Conservation (phyloP, 73 alveolate species). For the Paramecium pentaurelia region DNA sequence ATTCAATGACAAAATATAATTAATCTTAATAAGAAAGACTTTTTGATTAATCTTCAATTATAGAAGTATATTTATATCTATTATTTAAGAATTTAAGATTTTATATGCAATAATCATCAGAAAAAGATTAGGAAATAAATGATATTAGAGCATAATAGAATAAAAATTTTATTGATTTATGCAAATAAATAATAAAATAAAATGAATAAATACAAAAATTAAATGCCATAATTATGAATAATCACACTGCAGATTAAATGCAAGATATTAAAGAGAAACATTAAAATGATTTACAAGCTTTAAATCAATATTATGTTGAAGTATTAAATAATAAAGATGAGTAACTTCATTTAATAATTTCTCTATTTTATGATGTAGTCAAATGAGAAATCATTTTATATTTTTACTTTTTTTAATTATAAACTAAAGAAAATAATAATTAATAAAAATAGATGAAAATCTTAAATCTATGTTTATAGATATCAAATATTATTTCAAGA, state of each 20-base stretch:
- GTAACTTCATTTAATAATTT: background rate
- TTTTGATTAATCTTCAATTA: background rate
- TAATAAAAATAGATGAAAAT: background rate
- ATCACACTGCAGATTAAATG: background rate
- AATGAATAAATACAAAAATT: background rate
- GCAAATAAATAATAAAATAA: background rate
- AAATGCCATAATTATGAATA: background rate
- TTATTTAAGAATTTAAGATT: background rate
- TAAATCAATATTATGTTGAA: background rate
- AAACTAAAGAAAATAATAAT: background rate
- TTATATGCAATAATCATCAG: background rate
- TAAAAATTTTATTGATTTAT: background rate
- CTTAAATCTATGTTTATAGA: background rate
- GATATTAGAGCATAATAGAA: background rate
- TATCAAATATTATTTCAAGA: too few species aligned
- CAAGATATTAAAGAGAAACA: background rate
- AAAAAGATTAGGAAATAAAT: background rate
- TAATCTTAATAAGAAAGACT: background rate
- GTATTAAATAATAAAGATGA: background rate
- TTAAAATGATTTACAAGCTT: background rate
- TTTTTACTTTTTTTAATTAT: background rate
- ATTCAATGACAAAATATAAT: background rate
- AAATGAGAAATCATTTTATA: background rate
- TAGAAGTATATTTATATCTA: background rate
- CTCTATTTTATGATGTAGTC: background rate